Base-by-base conservation (phyloP, 805 yeast genomes). In the Yamadazyma phyllophila region DNA sequence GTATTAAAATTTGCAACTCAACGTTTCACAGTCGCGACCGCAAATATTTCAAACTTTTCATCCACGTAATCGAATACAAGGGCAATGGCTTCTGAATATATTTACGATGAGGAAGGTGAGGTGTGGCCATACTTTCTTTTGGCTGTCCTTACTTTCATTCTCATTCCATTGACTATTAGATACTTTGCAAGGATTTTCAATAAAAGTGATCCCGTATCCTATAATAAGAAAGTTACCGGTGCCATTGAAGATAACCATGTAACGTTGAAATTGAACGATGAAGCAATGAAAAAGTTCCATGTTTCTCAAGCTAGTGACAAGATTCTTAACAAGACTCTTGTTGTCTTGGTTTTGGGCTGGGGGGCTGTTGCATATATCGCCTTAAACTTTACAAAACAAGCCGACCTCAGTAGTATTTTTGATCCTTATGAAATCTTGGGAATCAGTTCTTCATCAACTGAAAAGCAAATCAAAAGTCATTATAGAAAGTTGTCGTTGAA, bases 371-470 rank as follows among this genome's bases (percentile, higher is more conserved):
- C 74, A 2, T 66, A 67, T 26, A 54, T 71, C 44, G 65, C 61
- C 61, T 53, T 48, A 60, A 52, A 66, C 41, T 57, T 66, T 52
- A 67, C 75, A 48, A 71, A 73, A 54, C 71, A 69, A 52, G 75
- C 77, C 14, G 76, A 78, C 44, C 61, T 71, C 39, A 56, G 64
- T 29, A 74, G 74, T 4, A 65, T 77, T 17, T 94, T 92, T 66
- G 98, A 94, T 67, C 99, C 99, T 1, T 92, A 91, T 73, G 87
- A 84, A 48, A 79, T 94, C 48, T 76, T 94, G 56, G 95, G 85
- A 31, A 74, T 92, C 30, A 74, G 85, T 16, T 74, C 76, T 36
- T 72, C 83, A 30, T 81, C 97, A 8, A 55, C 71, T 8, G 96
- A 87, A 41, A 81, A 79, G 58, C 90, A 85, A 45, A 80, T 94